Conservation (phyloP, 139 green algal genomes). For the Tetraselmis chui region DNA sequence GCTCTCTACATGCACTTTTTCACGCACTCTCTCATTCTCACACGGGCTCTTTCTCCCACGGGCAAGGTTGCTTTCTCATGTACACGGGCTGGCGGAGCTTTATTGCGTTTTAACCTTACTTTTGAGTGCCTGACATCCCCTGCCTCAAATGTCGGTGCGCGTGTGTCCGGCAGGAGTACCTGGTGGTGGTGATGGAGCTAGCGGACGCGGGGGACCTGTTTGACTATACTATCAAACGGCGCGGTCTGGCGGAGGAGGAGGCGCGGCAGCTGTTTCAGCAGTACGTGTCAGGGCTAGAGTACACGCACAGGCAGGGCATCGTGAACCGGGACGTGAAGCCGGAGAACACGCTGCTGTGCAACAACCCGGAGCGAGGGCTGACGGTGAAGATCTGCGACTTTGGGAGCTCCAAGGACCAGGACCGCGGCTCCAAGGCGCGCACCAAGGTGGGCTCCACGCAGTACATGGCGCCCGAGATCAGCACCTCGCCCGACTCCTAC, state of each 20-base stretch:
- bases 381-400: not conserved
- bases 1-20: too few relatives aligned
- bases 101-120: too few relatives aligned
- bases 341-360: not conserved
- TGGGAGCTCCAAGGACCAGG: not conserved
- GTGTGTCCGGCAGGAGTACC: too few relatives aligned
- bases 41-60: too few relatives aligned
- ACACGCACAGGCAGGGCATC: not conserved
- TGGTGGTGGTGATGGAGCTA: not conserved
- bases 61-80: too few relatives aligned
- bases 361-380: not conserved
- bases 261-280: not conserved
- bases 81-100: too few relatives aligned
- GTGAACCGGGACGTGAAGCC: not conserved
- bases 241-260: not conserved
- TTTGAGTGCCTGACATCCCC: too few relatives aligned
- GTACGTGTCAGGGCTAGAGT: not conserved
- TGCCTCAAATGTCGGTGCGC: too few relatives aligned
- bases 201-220: not conserved
- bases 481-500: not conserved
- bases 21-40: too few relatives aligned
- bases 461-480: not conserved
- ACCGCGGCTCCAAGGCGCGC: not conserved
- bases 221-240: not conserved
- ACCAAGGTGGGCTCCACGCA: not conserved